phyloP scores from a whole-genome alignment of 129 eudicot genomes.

The Pulicaria dysenterica region DNA sequence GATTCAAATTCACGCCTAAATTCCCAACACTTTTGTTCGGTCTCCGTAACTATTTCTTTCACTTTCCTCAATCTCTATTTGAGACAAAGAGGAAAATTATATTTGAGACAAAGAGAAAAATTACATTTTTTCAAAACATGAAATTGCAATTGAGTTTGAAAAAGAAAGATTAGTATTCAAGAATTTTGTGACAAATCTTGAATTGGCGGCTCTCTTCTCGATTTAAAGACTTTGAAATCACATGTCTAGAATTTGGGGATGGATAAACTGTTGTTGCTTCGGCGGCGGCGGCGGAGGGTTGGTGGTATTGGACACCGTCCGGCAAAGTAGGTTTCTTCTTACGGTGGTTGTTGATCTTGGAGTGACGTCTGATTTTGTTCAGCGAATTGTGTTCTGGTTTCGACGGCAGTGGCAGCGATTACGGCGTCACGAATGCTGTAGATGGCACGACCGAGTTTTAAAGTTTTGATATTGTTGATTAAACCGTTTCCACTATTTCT shows the following conservation, averaged over 20 bases:
- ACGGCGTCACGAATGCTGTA: background rate
- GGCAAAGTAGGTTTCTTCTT: constrained; percentile 13
- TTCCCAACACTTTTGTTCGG: constrained; percentile 3
- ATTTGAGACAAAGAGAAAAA: background rate
- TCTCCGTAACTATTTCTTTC: background rate
- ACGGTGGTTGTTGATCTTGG: background rate
- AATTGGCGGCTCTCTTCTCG: background rate
- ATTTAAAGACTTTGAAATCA: background rate
- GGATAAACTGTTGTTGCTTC: background rate
- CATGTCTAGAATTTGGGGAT: background rate
- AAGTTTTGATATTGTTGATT: no score
- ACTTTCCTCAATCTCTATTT: constrained; percentile 13
- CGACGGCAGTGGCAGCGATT: background rate
- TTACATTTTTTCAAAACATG: background rate
- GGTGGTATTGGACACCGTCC: background rate
- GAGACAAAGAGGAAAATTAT: background rate
- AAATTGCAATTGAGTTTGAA: background rate
- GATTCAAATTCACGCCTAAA: constrained; percentile 11
- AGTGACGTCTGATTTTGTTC: background rate
- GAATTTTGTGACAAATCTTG: constrained; percentile 5
- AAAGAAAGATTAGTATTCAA: background rate
- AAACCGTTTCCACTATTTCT: no score
- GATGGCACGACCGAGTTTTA: background rate
- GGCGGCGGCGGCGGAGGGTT: background rate
- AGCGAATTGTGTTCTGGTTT: background rate